Evolutionary conservation across 371 early-diverging fungal genomes (phyloP), one percentile per base, ranked within the genome.

Genomic region (Mucor lusitanicus): DNA sequence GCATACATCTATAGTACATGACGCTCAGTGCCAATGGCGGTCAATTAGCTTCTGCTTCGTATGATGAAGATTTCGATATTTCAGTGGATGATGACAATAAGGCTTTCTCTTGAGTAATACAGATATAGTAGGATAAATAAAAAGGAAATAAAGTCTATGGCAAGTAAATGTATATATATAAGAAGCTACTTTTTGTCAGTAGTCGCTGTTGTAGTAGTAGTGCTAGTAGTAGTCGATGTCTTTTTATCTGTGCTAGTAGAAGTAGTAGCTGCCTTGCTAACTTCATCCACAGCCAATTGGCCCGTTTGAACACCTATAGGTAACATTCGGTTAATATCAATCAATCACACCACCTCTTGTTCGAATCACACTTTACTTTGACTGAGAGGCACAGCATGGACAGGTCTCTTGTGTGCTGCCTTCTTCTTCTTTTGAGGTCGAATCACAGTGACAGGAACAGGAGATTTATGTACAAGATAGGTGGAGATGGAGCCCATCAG

Each of bases 391-490:
- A 64, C 37, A 12, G 78, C 53, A 40, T 67, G 71, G 0, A 74
- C 64, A 25, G 68, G 50, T 54, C 46, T 59, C 61, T 73, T 61
- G 21, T 59, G 35, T 39, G 57, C 70, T 55, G 56, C 27, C 69
- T 67, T 75, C 53, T 74, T 70, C 32, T 77, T 82, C 59, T 81
- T 84, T 25, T 83, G 81, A 15, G 84, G 76, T 57, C 84, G 71
- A 58, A 88, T 84, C 4, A 86, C 87, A 32, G 84, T 78, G 8
- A 88, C 87, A 11, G 88, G 88, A 2, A 85, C 87, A n/a, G 84
- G 69, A 3, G 87, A 84, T 63, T 85, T 85, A 65, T 88, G 87
- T 3, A 88, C 82, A 44, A 88, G 72, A 65, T 76, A 86, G 15
- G 83, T 85, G 33, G 85, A 84, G 28, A 88, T 80, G 15, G 87